A percentile compares a stretch with the other conserved stretches of the same genome.
phyloP scores from a whole-genome alignment of 495 filamentous ascomycete species.

The Apodospora peruviana region DNA sequence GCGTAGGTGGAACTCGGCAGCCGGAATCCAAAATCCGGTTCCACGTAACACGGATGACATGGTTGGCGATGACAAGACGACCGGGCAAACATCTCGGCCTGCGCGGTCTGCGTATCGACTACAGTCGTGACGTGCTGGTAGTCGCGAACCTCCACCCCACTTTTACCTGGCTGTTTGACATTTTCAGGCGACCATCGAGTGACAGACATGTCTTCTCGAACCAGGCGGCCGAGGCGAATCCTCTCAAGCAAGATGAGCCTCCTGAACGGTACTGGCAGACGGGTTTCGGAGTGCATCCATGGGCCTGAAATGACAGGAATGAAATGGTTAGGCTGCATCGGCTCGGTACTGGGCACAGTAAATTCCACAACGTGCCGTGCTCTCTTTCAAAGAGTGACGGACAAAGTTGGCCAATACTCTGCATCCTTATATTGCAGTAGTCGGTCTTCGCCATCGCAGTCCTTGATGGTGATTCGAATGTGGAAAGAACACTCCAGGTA shows the following conservation, averaged over 20 bases:
- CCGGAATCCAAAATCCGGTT: not conserved
- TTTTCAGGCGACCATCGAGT: too few species aligned
- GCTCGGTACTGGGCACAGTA: conserved; percentile 91
- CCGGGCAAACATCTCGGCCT: too few species aligned
- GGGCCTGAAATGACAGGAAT: conserved; percentile 88
- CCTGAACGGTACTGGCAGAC: conserved; percentile 87
- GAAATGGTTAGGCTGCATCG: conserved; percentile 98
- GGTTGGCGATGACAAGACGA: not conserved
- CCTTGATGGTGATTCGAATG: conserved; percentile 96
- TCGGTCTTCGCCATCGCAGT: conserved; percentile 95
- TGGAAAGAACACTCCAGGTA: too few species aligned
- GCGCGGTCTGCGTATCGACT: too few species aligned
- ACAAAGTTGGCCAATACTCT: too few species aligned
- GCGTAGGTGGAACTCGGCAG: not conserved
- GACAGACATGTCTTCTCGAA: too few species aligned
- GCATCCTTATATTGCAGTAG: conserved; percentile 94
- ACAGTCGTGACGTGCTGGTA: too few species aligned
- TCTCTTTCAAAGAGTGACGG: too few species aligned
- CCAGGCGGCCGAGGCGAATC: too few species aligned
- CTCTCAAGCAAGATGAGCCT: conserved; percentile 92
- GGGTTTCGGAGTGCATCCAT: conserved; percentile 98
- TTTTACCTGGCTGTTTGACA: too few species aligned
- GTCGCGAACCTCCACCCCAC: too few species aligned
- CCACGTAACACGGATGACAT: not conserved
- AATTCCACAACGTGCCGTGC: conserved; percentile 97